These are phyloP conservation scores for Zostera marina DNA, from an alignment of 116 monocot species.

Conservation along the genomic window DNA sequence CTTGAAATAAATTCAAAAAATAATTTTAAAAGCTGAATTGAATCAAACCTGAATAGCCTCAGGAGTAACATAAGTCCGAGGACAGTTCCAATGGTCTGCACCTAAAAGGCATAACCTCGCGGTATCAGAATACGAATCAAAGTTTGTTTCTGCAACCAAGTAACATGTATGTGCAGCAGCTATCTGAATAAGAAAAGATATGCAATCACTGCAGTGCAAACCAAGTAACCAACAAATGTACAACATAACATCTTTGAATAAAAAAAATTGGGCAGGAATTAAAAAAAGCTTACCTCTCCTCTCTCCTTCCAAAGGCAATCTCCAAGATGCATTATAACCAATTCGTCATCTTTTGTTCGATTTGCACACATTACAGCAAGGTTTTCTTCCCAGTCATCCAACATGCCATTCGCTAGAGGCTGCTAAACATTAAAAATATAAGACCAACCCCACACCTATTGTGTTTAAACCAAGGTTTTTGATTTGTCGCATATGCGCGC, in stretches of 20 bases:
- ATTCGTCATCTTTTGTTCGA: conserved; percentile 82
- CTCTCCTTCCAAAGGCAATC: conserved; percentile 88
- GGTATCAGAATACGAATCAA: conserved; percentile 73
- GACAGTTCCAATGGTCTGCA: conserved; percentile 84
- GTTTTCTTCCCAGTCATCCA: conserved; percentile 93
- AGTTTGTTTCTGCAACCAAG: conserved; percentile 80
- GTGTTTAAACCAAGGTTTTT: too few relatives aligned
- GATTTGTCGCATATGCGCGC: too few relatives aligned
- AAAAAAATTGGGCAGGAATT: not conserved
- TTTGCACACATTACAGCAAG: conserved; percentile 79
- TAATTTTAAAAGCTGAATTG: not conserved
- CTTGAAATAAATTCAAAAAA: not conserved
- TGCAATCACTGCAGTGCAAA: not conserved
- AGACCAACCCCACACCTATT: too few relatives aligned
- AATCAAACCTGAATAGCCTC: conserved; percentile 83
- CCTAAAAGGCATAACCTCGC: conserved; percentile 91
- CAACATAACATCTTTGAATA: not conserved
- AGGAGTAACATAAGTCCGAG: conserved; percentile 85
- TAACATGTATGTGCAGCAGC: conserved; percentile 95
- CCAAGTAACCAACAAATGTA: not conserved
- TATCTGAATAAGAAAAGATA: conserved; percentile 34
- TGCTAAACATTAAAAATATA: conserved; percentile 4
- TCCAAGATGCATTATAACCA: conserved; percentile 85
- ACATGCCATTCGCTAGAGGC: conserved; percentile 43
- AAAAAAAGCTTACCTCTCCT: conserved; percentile 31